Evolutionary conservation across 2,329 filamentous ascomycete genomes (phyloP), one percentile per base, ranked within the genome.

Genomic region (Laburnicola sp.): DNA sequence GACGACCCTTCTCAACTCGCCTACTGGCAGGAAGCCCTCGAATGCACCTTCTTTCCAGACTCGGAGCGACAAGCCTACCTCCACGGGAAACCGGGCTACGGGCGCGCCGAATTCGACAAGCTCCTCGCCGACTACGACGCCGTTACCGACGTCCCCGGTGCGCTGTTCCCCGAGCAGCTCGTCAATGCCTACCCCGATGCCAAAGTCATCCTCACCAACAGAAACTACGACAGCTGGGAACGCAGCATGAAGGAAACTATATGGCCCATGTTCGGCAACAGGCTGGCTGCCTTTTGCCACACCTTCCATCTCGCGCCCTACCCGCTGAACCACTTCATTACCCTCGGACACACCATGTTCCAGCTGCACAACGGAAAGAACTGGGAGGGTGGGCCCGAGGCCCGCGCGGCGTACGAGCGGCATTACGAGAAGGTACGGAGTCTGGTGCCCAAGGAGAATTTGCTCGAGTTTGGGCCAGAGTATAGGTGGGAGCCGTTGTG

Each of bases 41-140:
- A 64, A 11, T 40, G 59, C 4, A 64, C 68, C 2, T 52, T 63
- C 26, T 37, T 64, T 38, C 48, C 60, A 6, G 43, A 60, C 2
- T 30, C 37, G 8, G 53, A 64, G n/a, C 52, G 57, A 9, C 55
- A 57, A 0, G 6, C 42, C 0, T 23, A 48, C 22, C 38, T 35
- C 58, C 68, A 10, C 70, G 70, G 6, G 4, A 21, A 44, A 8
- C 50, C 46, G 38, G 55, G 59, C 1, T 66, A 63, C 38, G 58
- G 53, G 26, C 70, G 68, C 37, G 64, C 66, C 34, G 75, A 79
- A 54, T 79, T 75, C 70, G 77, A 80, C 59, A 60, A 63, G 40
- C 63, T 80, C 7, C 74, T 79, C 46, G 76, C 75, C 39, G 59
- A 72, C 26, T 75, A 68, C 53, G 76, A 73, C 57, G 67, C 60